A percentile compares a stretch with the other conserved stretches of the same genome.
Conservation (phyloP, 2,329 filamentous ascomycete species). For the Magnaporthales sp. region DNA sequence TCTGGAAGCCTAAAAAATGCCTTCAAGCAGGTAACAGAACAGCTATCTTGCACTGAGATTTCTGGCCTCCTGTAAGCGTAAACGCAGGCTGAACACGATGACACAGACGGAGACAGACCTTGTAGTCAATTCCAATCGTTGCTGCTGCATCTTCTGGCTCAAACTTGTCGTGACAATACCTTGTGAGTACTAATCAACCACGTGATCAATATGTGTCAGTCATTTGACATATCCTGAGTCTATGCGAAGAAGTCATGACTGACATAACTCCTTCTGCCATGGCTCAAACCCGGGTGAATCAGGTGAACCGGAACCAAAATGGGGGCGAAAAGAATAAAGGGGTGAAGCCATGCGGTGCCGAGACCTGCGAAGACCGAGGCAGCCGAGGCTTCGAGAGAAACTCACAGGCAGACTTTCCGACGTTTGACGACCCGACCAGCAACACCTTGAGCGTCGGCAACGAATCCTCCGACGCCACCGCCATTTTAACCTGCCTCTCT, state of each 20-base stretch:
- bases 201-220: background rate
- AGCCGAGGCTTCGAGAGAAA: conserved; percentile 8
- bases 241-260: background rate
- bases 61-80: background rate
- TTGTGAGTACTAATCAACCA: conserved; percentile 33
- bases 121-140: conserved; percentile 50
- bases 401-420: conserved; percentile 46
- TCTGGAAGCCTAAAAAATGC: background rate
- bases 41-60: too few relatives aligned
- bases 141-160: conserved; percentile 44
- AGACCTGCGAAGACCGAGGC: background rate
- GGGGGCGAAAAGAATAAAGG: background rate
- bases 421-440: conserved; percentile 46
- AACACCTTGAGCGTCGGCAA: conserved; percentile 43
- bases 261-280: background rate
- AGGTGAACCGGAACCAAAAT: background rate
- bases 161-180: conserved; percentile 50
- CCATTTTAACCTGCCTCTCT: background rate
- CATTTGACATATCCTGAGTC: background rate
- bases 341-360: background rate
- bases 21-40: too few relatives aligned
- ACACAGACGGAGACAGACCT: conserved; percentile 24
- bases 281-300: background rate
- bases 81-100: background rate
- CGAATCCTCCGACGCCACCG: conserved; percentile 34